phyloP scores from a whole-genome alignment of 2,329 filamentous ascomycete genomes.

The Alternaria triticimaculans region DNA sequence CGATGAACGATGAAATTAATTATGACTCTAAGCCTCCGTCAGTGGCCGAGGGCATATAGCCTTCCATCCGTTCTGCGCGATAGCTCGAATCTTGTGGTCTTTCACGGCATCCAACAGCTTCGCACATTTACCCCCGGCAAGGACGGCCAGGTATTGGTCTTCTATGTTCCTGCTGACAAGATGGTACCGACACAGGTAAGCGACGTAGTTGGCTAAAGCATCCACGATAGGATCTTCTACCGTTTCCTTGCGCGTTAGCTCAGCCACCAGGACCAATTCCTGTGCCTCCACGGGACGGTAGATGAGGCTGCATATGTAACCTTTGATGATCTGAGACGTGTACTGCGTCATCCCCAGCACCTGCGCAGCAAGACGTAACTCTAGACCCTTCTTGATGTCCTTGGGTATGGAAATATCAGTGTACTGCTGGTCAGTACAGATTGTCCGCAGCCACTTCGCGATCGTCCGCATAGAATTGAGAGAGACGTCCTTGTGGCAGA shows the following conservation, averaged over 20 bases:
- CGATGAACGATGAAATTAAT: background rate
- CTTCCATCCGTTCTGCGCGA: background rate
- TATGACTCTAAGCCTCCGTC: background rate
- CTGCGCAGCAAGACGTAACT: conserved; percentile 6
- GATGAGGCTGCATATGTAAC: background rate
- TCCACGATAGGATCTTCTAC: conserved; percentile 1
- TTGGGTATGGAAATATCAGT: background rate
- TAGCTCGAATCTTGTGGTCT: background rate
- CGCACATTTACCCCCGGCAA: background rate
- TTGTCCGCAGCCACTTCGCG: conserved; percentile 2
- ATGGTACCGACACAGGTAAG: conserved; percentile 5
- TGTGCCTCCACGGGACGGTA: background rate
- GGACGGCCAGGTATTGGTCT: background rate
- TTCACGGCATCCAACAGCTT: background rate
- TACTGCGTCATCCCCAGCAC: conserved; percentile 10
- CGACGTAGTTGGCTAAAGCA: conserved; percentile 8
- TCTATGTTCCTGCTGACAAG: background rate
- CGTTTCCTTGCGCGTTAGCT: background rate
- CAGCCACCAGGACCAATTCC: conserved; percentile 3
- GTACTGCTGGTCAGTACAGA: background rate
- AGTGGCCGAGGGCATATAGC: background rate
- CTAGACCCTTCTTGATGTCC: background rate
- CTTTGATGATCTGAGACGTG: background rate
- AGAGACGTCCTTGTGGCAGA: conserved; percentile 1
- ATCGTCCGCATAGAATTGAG: background rate